These are phyloP conservation scores for Aphanoascus verrucosus DNA, from an alignment of 2,329 filamentous ascomycete species.

Conservation along the genomic window DNA sequence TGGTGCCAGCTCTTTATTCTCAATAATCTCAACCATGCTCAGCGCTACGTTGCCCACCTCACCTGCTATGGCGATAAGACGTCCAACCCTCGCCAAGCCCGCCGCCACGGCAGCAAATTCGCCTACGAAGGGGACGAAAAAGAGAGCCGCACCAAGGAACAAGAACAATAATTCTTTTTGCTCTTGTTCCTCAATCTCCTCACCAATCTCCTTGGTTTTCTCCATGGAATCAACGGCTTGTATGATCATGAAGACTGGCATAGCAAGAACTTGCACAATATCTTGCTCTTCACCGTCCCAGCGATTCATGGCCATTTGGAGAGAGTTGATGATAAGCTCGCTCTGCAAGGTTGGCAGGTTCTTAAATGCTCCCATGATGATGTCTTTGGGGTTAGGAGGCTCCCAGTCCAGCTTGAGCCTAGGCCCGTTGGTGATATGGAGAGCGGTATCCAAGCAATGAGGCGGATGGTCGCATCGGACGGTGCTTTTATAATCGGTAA, in stretches of 20 bases:
- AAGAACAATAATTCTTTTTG: not conserved
- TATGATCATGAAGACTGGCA: conserved; percentile 1
- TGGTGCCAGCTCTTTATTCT: not conserved
- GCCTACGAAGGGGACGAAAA: conserved; percentile 6
- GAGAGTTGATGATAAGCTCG: too few species aligned
- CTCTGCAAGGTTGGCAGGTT: too few species aligned
- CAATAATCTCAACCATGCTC: conserved; percentile 5
- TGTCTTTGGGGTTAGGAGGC: too few species aligned
- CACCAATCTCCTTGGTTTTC: not conserved
- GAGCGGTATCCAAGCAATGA: too few species aligned
- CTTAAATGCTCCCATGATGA: too few species aligned
- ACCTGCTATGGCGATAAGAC: not conserved
- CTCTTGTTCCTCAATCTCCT: conserved; percentile 1
- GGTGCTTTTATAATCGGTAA: too few species aligned
- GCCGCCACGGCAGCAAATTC: not conserved
- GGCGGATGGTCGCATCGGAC: too few species aligned
- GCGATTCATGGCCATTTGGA: not conserved
- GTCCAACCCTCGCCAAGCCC: not conserved
- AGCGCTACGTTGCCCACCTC: conserved; percentile 3
- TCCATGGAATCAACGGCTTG: not conserved
- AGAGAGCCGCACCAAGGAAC: conserved; percentile 8
- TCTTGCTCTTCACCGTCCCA: not conserved
- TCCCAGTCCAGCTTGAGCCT: too few species aligned
- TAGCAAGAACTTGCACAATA: not conserved
- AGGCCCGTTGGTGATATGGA: too few species aligned